Evolutionary conservation across 331 rosid species (phyloP).

Genomic region (Saraca asoca): DNA sequence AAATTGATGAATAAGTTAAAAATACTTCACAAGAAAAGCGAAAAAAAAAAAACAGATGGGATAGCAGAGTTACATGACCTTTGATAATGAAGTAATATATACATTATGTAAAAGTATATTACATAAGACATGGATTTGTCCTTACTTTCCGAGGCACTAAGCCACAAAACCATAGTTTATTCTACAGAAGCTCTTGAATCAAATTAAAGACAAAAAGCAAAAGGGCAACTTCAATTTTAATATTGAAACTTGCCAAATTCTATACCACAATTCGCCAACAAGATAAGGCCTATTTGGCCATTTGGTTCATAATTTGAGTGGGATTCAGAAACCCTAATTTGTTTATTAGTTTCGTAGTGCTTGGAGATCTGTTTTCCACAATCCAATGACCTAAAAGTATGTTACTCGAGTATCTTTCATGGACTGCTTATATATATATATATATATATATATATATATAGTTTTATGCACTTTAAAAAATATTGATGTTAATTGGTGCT

Average conservation of each 20-base stretch:
- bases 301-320: conserved; percentile 17
- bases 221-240: conserved; percentile 27
- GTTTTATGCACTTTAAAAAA: neutral
- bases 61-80: too few relatives aligned
- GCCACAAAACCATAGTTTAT: conserved; percentile 29
- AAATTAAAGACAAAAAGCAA: conserved; percentile 39
- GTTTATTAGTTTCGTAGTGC: conserved; percentile 35
- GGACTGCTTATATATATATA: conserved; percentile 9
- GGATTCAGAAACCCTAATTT: conserved; percentile 16
- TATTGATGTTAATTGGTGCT: conserved; percentile 43
- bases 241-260: conserved; percentile 26
- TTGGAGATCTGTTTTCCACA: conserved; percentile 36
- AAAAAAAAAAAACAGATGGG: too few relatives aligned
- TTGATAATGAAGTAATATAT: too few relatives aligned
- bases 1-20: too few relatives aligned
- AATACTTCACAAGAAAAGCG: too few relatives aligned
- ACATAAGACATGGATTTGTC: too few relatives aligned
- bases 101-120: too few relatives aligned
- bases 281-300: conserved; percentile 6
- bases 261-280: conserved; percentile 35
- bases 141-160: conserved; percentile 41
- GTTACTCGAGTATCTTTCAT: conserved; percentile 45
- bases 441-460: too few relatives aligned
- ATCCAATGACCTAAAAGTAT: conserved; percentile 26
- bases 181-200: conserved; percentile 23